Evolutionary conservation across 306 rosid species (phyloP).

Genomic region (Notholithocarpus densiflorus): DNA sequence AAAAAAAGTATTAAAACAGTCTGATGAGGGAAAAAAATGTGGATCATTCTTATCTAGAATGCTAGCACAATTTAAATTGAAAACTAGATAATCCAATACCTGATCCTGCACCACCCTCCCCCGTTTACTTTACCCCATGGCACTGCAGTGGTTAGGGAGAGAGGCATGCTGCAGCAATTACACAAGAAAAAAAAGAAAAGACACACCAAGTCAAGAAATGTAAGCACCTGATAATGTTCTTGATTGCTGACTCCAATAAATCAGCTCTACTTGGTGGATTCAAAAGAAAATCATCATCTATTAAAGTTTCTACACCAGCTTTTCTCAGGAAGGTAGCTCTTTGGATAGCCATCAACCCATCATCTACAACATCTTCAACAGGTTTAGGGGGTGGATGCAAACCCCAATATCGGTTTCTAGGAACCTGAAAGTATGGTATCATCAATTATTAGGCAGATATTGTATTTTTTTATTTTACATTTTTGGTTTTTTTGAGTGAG

Average conservation of each 20-base stretch:
- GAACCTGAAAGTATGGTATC: constrained; percentile 56
- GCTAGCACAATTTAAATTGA: neutral
- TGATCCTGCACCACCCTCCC: neutral
- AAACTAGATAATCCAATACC: constrained; percentile 5
- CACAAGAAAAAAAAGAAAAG: neutral
- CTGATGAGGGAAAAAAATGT: neutral
- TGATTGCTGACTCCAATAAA: constrained; percentile 86
- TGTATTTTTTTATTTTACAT: constrained; percentile 9
- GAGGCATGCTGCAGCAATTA: neutral
- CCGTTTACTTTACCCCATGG: neutral
- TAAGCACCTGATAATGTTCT: constrained; percentile 72
- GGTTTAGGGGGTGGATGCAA: constrained; percentile 99
- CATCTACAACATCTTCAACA: constrained; percentile 94
- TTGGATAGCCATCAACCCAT: constrained; percentile 84
- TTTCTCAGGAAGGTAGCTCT: constrained; percentile 89
- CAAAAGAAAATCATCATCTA: constrained; percentile 62
- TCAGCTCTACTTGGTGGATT: constrained; percentile 83
- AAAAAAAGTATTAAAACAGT: neutral
- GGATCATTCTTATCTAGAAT: neutral
- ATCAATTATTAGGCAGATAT: too few species aligned
- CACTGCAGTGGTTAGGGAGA: neutral
- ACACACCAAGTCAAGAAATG: constrained; percentile 18
- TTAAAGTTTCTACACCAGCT: constrained; percentile 91
- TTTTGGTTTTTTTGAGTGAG: neutral
- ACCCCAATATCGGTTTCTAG: constrained; percentile 97